Conservation (phyloP, 2,329 filamentous ascomycete genomes). For the Scedosporium dehoogii region DNA sequence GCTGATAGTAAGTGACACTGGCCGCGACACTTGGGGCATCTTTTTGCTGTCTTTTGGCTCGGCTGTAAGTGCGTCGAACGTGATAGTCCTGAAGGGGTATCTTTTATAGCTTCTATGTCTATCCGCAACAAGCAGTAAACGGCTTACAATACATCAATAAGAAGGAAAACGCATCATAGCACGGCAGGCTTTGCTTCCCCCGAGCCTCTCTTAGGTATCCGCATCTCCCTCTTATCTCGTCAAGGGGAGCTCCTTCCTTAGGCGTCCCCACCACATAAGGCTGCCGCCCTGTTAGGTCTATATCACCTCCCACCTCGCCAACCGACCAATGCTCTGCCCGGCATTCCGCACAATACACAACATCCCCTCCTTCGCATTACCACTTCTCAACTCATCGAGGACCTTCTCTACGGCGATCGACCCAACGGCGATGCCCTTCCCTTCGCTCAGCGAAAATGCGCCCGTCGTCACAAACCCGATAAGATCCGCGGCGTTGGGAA, state of each 20-base stretch:
- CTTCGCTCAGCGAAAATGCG: slow-evolving; percentile 69
- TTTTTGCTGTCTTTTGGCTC: too few relatives aligned
- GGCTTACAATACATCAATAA: too few relatives aligned
- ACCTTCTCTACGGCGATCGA: slow-evolving; percentile 54
- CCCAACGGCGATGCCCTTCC: slow-evolving; percentile 66
- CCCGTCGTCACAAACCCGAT: slow-evolving; percentile 88
- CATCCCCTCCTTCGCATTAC: slow-evolving; percentile 30
- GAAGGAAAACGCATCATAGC: too few relatives aligned
- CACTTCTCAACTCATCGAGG: slow-evolving; percentile 21
- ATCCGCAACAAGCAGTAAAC: too few relatives aligned
- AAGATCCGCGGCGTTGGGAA: slow-evolving; percentile 67
- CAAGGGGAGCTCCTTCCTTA: background rate
- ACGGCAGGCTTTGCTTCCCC: too few relatives aligned
- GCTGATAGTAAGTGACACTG: too few relatives aligned
- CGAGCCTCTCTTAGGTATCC: too few relatives aligned
- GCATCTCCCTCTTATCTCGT: too few relatives aligned
- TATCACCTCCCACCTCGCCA: slow-evolving; percentile 67
- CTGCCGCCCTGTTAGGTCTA: slow-evolving; percentile 16
- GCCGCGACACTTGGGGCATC: too few relatives aligned
- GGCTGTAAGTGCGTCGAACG: too few relatives aligned
- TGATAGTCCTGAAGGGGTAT: too few relatives aligned
- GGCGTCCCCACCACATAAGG: background rate
- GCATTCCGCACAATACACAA: slow-evolving; percentile 75
- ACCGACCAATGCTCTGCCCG: slow-evolving; percentile 67
- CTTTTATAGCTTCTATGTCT: too few relatives aligned